phyloP scores from a whole-genome alignment of 306 rosid species.

The Gleditsia sinensis region DNA sequence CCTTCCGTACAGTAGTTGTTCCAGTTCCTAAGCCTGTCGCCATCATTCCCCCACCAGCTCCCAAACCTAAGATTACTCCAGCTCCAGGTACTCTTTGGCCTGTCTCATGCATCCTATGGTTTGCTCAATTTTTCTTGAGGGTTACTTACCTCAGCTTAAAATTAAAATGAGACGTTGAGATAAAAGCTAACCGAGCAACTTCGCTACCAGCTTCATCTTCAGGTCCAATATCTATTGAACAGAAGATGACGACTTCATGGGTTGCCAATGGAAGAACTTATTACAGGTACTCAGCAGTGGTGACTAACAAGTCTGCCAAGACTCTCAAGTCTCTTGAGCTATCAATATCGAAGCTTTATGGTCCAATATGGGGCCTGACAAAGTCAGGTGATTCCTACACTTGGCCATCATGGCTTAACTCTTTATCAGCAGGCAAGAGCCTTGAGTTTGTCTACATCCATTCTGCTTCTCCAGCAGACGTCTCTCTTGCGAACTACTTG shows the following conservation, averaged over 20 bases:
- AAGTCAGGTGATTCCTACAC: conserved; percentile 65
- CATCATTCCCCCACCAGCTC: conserved; percentile 26
- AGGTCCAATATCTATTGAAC: conserved; percentile 61
- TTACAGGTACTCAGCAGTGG: conserved; percentile 78
- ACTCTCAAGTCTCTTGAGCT: conserved; percentile 60
- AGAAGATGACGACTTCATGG: conserved; percentile 81
- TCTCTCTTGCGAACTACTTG: conserved; percentile 68
- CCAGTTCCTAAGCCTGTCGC: conserved; percentile 50
- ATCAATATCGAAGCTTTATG: conserved; percentile 74
- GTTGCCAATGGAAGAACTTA: conserved; percentile 66
- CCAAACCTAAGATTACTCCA: conserved; percentile 54
- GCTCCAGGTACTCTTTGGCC: conserved; percentile 61
- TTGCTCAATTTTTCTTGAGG: neutral
- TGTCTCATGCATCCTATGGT: neutral
- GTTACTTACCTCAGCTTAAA: neutral
- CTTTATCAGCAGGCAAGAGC: conserved; percentile 80
- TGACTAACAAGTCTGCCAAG: conserved; percentile 82
- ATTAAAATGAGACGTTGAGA: conserved; percentile 12
- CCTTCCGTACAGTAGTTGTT: conserved; percentile 53
- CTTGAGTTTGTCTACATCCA: conserved; percentile 96
- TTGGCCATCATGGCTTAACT: conserved; percentile 82
- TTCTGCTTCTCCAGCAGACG: conserved; percentile 73
- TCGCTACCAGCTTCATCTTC: conserved; percentile 65
- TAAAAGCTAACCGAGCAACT: conserved; percentile 28
- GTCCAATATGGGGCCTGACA: conserved; percentile 92